A percentile compares a stretch with the other conserved stretches of the same genome.
Evolutionary conservation across 192 early-diverging fungal genomes (phyloP).

Genomic region (Backusella australiensis): DNA sequence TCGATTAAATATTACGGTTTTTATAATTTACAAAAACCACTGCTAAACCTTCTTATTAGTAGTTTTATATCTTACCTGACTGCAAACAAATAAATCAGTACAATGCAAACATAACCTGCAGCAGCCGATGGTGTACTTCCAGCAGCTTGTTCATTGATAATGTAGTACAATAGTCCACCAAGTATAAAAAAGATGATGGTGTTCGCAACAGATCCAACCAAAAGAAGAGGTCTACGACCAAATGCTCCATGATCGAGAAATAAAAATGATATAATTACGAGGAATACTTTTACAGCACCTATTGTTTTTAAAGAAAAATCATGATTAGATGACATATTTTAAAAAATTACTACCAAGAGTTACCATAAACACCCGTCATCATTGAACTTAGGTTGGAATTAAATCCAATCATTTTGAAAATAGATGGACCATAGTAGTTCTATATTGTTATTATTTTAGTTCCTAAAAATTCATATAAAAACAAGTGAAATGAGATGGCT

Average conservation of each 20-base stretch:
- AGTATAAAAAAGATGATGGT: neutral
- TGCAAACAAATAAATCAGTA: conserved; percentile 10
- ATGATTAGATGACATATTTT: neutral
- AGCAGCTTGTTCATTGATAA: neutral
- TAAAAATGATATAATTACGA: neutral
- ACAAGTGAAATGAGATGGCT: neutral
- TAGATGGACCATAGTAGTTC: neutral
- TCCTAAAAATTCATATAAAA: neutral
- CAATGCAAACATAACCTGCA: neutral
- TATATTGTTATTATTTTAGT: neutral
- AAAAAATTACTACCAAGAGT: neutral
- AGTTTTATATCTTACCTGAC: neutral
- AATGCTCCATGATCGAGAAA: neutral
- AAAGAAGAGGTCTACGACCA: neutral
- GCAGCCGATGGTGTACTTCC: neutral
- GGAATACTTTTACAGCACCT: conserved; percentile 9
- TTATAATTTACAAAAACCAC: too few relatives aligned
- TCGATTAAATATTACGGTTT: too few relatives aligned
- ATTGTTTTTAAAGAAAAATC: neutral
- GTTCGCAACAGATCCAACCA: conserved; percentile 6
- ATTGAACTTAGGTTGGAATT: neutral
- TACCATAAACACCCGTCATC: conserved; percentile 14
- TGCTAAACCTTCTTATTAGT: too few relatives aligned
- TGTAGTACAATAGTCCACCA: neutral
- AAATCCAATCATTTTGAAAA: conserved; percentile 1